Conservation (phyloP, 23 red algal genomes). For the Gracilariopsis chorda region DNA sequence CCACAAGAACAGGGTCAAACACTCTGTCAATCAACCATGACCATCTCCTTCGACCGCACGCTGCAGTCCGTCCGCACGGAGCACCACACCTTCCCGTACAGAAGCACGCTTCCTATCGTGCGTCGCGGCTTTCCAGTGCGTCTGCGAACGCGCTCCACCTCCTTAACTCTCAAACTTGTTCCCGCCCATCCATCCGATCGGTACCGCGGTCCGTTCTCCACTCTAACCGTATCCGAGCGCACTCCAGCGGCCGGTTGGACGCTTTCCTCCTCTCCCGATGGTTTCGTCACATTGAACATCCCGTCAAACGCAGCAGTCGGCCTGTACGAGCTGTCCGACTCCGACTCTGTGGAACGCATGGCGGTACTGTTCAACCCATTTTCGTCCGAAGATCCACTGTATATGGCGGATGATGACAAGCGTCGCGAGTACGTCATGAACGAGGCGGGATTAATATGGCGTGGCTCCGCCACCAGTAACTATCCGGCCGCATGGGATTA, state of each 20-base stretch:
- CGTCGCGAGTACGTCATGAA: neutral
- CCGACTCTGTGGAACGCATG: neutral
- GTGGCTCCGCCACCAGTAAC: neutral
- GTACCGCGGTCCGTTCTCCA: neutral
- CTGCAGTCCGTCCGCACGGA: neutral
- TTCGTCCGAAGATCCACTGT: neutral
- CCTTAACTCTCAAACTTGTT: neutral
- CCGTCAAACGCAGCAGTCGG: neutral
- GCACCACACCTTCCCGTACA: neutral
- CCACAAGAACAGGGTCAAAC: no score
- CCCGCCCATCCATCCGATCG: neutral
- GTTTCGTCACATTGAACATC: neutral
- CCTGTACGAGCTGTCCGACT: neutral
- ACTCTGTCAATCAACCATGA: no score
- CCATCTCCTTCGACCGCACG: neutral
- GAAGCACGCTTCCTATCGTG: neutral
- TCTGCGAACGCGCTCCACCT: neutral
- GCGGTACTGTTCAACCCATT: constrained; percentile 16
- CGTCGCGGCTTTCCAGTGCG: neutral
- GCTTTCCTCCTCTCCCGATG: neutral
- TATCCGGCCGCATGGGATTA: constrained; percentile 4
- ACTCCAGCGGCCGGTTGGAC: neutral
- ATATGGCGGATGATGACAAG: neutral
- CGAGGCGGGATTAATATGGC: neutral
- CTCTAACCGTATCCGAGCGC: neutral